Base-by-base conservation (phyloP, 1,139 yeast genomes). In the Kodamaea plutei region DNA sequence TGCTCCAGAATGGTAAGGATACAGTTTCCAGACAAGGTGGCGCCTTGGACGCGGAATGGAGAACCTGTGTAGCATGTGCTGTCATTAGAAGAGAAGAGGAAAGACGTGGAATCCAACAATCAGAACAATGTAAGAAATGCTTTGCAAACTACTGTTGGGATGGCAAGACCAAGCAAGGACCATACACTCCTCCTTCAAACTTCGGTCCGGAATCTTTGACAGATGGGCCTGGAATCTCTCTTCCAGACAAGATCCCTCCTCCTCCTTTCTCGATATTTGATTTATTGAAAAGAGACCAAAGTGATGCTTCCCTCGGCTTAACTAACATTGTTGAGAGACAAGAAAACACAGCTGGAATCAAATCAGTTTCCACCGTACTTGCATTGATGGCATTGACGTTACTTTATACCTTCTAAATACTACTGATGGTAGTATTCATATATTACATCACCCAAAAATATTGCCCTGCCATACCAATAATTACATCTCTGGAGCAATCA, bases 11-110 rank as follows among this genome's bases (percentile, higher is more conserved):
- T 53, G 96, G 96, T 8, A 85, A 81, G 52, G 93, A 84, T 52
- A 74, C 76, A 20, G 76, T 84, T 16, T 71, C 95, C 1, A 76
- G 87, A 53, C 69, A 72, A 44, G 87, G 87, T 52, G 61, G 77
- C 25, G 83, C 96, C 4, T 61, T 80, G 25, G 94, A 84, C 48
- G 56, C 64, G 2, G 81, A 82, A 34, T 88, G 88, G 81, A 68
- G 74, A 31, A 73, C 82, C 6, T 88, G 96, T 66, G 73, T 88
- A 31, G 85, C 89, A 2, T 88, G 97, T 66, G 96, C 96, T 6
- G 76, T 88, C 33, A 68, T 88, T 36, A 81, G 87, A 57, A 77
- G 96, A 54, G 77, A 82, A 34, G 81, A 82, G 52, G 94, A 87
- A 61, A 73, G 94, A 48, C 61, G 69, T 29, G 80, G 82, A 20